These are phyloP conservation scores for Euryodendron excelsum DNA, from an alignment of 148 eudicot species.

Conservation along the genomic window DNA sequence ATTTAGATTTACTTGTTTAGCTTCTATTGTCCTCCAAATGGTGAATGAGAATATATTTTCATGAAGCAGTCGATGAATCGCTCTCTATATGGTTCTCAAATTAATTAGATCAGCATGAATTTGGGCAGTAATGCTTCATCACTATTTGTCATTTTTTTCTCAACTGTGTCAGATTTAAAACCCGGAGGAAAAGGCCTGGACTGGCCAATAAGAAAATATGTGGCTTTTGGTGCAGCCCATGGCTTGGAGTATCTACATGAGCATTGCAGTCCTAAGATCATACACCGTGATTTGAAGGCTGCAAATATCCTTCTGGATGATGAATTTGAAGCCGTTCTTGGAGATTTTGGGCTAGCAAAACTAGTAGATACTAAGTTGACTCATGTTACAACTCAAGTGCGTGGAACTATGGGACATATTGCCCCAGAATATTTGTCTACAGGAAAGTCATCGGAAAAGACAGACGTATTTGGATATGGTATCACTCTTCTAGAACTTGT, in stretches of 20 bases:
- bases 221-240: slow-evolving; percentile 76
- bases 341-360: slow-evolving; percentile 77
- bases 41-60: neutral
- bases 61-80: neutral
- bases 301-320: slow-evolving; percentile 76
- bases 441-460: no score
- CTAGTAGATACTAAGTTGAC: slow-evolving; percentile 64
- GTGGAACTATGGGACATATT: slow-evolving; percentile 61
- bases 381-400: slow-evolving; percentile 74
- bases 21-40: no score
- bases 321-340: slow-evolving; percentile 65
- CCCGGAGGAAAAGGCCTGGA: slow-evolving; percentile 71
- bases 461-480: no score
- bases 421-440: no score
- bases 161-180: slow-evolving; percentile 43
- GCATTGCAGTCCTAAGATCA: slow-evolving; percentile 59
- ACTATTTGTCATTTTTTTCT: neutral
- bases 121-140: neutral
- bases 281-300: slow-evolving; percentile 82
- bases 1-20: no score
- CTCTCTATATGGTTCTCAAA: neutral
- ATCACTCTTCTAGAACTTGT: slow-evolving; percentile 42
- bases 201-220: slow-evolving; percentile 10
- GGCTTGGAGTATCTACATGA: slow-evolving; percentile 82
- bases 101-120: no score